Evolutionary conservation across 106 monocot genomes (phyloP), one percentile per base, ranked within the genome.

Genomic region (Triglochin maritima): DNA sequence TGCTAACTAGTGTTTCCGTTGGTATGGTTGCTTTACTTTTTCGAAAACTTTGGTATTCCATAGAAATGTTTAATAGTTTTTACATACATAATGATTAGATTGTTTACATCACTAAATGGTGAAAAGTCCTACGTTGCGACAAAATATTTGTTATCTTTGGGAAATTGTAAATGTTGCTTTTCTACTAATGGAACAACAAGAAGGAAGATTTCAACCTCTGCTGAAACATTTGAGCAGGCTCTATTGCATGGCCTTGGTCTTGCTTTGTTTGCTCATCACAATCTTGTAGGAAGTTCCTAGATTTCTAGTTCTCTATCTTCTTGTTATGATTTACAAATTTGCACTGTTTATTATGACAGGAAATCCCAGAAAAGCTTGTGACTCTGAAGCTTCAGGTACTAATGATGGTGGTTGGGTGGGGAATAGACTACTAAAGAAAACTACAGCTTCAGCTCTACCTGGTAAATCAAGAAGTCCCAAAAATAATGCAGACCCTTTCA

Each of bases 341-440:
- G 42, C 9, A 53, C 8, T 47, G 3, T 2, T 44, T 69, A 4
- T 44, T 7, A n/a, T 76, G 2, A 49, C 85, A 93, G 92, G 88
- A 75, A 81, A 87, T 51, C 55, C 77, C 53, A 63, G 17, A 50
- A 75, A 77, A 63, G 85, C 10, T 71, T 60, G 86, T 59, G 79
- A 81, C 44, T 3, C 77, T 81, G 92, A 83, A 62, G 57, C 63
- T 47, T 75, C 68, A 7, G 81, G 79, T 79, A 71, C 49, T 67
- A 79, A 77, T 72, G 82, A 85, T 75, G 70, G 72, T 74, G 83
- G 77, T 61, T 85, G 80, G 80, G 79, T 63, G 80, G 79, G 83
- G 10, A 57, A 67, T 53, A 86, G 65, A 54, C 67, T 72, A 50
- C 74, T 70, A 57, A 93, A 86, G 79, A 10, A 7, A 11, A 58